Percentiles rank a stretch among this genome's conserved stretches.
Conservation (phyloP, 495 filamentous ascomycete genomes). For the Aspergillus olivimuriae region DNA sequence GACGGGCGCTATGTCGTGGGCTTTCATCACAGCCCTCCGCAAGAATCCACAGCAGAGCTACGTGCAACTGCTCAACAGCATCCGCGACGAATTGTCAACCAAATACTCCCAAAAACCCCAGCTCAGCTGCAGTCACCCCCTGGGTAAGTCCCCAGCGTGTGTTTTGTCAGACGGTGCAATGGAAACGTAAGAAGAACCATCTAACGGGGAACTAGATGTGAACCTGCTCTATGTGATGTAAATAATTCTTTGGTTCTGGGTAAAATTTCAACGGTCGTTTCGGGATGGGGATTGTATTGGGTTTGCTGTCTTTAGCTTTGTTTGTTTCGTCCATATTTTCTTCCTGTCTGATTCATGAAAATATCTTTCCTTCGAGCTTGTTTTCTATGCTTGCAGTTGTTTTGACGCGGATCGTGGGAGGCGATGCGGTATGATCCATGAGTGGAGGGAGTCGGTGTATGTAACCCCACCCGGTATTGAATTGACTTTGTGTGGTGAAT, state of each 20-base stretch:
- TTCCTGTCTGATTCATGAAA: background rate
- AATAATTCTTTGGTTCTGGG: conserved; percentile 12
- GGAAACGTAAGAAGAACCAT: too few species aligned
- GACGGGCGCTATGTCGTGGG: conserved; percentile 97
- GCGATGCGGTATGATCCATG: background rate
- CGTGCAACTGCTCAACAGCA: conserved; percentile 89
- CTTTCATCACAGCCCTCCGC: conserved; percentile 88
- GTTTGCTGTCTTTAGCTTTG: conserved; percentile 1
- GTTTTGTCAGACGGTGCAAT: too few species aligned
- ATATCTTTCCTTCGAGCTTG: background rate
- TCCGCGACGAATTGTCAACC: conserved; percentile 80
- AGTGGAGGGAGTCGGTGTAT: background rate
- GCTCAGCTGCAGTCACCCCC: conserved; percentile 90
- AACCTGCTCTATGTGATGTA: conserved; percentile 64
- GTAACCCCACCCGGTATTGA: too few species aligned
- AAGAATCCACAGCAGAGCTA: conserved; percentile 99
- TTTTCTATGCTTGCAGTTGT: background rate
- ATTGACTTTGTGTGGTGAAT: too few species aligned
- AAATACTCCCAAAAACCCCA: conserved; percentile 97
- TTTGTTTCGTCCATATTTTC: background rate
- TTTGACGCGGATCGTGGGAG: too few species aligned
- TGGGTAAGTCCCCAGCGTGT: conserved; percentile 77
- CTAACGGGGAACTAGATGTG: conserved; percentile 43
- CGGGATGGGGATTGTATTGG: conserved; percentile 6
- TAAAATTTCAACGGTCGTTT: conserved; percentile 4